Percentiles rank a stretch among this genome's conserved stretches.
Evolutionary conservation across 73 alveolate genomes (phyloP).

Genomic region (Durusdinium trenchii): DNA sequence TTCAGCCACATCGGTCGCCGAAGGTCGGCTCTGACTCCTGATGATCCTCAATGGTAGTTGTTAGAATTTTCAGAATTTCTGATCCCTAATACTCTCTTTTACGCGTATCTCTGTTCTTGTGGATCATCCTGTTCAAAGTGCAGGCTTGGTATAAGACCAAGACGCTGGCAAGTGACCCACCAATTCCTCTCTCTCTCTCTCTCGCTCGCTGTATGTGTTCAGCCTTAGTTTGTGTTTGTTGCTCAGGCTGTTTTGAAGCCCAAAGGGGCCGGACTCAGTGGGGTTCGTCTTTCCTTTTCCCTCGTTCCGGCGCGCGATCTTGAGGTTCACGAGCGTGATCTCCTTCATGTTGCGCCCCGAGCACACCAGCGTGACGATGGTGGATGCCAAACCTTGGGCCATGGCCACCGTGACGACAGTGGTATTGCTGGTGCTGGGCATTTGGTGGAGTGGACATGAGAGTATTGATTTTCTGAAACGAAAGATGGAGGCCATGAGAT

Average conservation of each 20-base stretch:
- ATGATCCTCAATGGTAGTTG: too few species aligned
- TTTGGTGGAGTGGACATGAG: background rate
- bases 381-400: background rate
- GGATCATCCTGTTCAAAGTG: too few species aligned
- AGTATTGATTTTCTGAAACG: background rate
- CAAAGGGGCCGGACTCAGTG: background rate
- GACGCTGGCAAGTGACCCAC: too few species aligned
- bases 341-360: background rate
- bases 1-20: too few species aligned
- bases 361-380: background rate
- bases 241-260: background rate
- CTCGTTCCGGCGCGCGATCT: background rate
- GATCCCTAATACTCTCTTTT: too few species aligned
- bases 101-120: too few species aligned
- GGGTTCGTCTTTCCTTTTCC: background rate
- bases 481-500: background rate
- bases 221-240: background rate
- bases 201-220: background rate
- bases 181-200: background rate
- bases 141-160: too few species aligned
- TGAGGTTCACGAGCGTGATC: background rate
- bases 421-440: background rate
- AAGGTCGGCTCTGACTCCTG: too few species aligned
- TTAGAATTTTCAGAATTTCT: too few species aligned
- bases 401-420: background rate